Percentiles rank a stretch among this genome's conserved stretches.
phyloP scores from a whole-genome alignment of 2,329 filamentous ascomycete species.

The Pseudocercospora musae region DNA sequence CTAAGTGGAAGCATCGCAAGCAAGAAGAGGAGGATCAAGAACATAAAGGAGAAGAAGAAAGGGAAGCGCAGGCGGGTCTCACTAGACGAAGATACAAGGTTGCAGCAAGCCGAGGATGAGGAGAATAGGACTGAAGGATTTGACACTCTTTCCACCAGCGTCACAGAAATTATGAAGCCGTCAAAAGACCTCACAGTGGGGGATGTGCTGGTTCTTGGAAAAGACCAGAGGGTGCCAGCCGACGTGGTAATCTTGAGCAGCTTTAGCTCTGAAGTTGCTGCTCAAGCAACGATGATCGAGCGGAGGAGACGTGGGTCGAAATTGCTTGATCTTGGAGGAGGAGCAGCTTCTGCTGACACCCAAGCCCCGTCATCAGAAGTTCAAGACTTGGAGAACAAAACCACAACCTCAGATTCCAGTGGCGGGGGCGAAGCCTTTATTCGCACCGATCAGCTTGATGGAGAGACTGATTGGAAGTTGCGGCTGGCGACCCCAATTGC shows the following conservation, averaged over 20 bases:
- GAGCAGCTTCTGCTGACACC: slow-evolving; percentile 16
- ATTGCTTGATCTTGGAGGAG: slow-evolving; percentile 27
- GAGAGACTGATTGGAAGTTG: slow-evolving; percentile 98
- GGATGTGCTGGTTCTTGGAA: slow-evolving; percentile 87
- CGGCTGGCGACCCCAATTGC: slow-evolving; percentile 82
- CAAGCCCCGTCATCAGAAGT: slow-evolving; percentile 28
- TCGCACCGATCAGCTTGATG: slow-evolving; percentile 92
- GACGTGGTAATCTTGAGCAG: slow-evolving; percentile 93
- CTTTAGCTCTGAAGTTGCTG: slow-evolving; percentile 54
- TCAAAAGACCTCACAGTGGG: slow-evolving; percentile 89
- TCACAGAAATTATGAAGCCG: slow-evolving; percentile 68
- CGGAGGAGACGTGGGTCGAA: slow-evolving; percentile 18
- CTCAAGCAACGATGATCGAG: slow-evolving; percentile 35
- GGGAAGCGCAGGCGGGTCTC: slow-evolving; percentile 31
- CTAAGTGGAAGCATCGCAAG: slow-evolving; percentile 22
- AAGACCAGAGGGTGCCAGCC: slow-evolving; percentile 89
- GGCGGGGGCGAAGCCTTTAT: slow-evolving; percentile 89
- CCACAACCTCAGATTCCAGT: slow-evolving; percentile 36
- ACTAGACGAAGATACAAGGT: slow-evolving; percentile 44
- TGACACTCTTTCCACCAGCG: slow-evolving; percentile 35
- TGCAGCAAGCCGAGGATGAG: slow-evolving; percentile 67
- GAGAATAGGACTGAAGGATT: slow-evolving; percentile 52
- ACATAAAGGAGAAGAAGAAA: slow-evolving; percentile 33
- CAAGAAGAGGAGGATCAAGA: slow-evolving; percentile 33
- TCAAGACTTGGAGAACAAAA: slow-evolving; percentile 29